Base-by-base conservation (phyloP, 495 filamentous ascomycete species). In the Entonaema liquescens region DNA sequence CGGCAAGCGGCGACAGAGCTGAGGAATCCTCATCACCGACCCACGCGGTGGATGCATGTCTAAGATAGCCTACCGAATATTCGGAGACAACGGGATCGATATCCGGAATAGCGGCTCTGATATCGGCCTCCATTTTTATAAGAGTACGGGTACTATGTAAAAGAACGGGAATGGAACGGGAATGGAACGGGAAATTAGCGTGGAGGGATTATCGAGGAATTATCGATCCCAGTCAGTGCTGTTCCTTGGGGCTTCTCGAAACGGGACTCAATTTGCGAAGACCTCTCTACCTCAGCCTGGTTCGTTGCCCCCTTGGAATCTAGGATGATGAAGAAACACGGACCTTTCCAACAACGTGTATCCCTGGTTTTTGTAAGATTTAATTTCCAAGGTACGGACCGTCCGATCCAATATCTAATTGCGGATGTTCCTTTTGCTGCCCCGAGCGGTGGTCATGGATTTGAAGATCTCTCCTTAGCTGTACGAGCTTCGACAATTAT, bases 51-150 rank as follows among this genome's bases (percentile, higher is more conserved):
- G 94, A 92, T 63, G 95, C 95, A 84, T 98, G 95, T 75, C 88
- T 93, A 67, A 99, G 84, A 77, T 98, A 98, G 38, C 95, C 96
- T 68, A 93, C 91, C 21, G 95, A 94, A 77, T 99, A 99, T 78
- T 96, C 92, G 38, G 93, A 93, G 58, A 99, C 83, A 62, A 97
- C 88, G 49, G 90, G 92, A 80, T 99, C 95, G 63, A 97, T 90
- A 68, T 91, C 90, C 54, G 95, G 95, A 63, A 99, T 89, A 72
- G 91, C 89, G 31, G 91, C 84, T 78, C 91, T 90, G 75, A 99
- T 92, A 85, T 98, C 92, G 71, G 91, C 85, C 81, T 99, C 95
- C 95, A 99, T 99, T 64, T 65, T n/a, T n/a, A n/a, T 55, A 55
- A 4, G 3, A 11, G 42, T 6, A 33, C 35, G 60, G 42, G 64